Evolutionary conservation across 2,329 filamentous ascomycete genomes (phyloP).

Genomic region (Ophiostoma pallidulum): DNA sequence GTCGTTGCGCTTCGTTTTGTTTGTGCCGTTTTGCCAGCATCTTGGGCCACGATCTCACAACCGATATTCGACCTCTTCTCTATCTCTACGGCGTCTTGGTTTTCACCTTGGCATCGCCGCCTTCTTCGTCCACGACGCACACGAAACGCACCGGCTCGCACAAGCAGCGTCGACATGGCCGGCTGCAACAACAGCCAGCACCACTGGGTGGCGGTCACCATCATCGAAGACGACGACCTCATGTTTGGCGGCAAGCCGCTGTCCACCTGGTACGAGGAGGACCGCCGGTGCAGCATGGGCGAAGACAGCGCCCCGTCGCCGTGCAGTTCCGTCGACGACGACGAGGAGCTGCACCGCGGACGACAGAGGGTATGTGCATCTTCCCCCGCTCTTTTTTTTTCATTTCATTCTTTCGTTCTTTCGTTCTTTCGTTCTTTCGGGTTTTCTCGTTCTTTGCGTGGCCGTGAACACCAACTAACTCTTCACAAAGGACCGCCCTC

Average conservation of each 20-base stretch:
- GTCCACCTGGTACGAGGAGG: constrained; percentile 52
- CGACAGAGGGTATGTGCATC: constrained; percentile 30
- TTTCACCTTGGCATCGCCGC: too few species aligned
- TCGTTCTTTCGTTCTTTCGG: too few species aligned
- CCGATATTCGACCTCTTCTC: too few species aligned
- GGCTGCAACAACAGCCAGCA: neutral
- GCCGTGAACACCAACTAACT: too few species aligned
- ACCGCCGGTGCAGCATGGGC: constrained; percentile 34
- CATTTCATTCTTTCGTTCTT: neutral
- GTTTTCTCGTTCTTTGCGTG: too few species aligned
- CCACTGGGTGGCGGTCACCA: constrained; percentile 42
- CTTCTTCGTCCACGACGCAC: neutral
- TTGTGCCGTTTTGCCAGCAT: too few species aligned
- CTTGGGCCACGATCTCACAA: too few species aligned
- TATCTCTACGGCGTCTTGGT: too few species aligned
- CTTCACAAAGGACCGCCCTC: too few species aligned
- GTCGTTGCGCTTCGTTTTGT: too few species aligned
- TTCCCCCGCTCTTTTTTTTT: neutral
- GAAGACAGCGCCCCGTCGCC: constrained; percentile 14
- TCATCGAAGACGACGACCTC: constrained; percentile 52
- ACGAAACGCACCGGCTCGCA: too few species aligned
- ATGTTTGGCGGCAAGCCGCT: constrained; percentile 52
- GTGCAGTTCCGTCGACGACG: constrained; percentile 19
- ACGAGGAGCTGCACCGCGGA: constrained; percentile 33
- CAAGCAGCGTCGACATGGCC: neutral